Evolutionary conservation across 257 asterid genomes (phyloP).

Genomic region (Solanum etuberosum): DNA sequence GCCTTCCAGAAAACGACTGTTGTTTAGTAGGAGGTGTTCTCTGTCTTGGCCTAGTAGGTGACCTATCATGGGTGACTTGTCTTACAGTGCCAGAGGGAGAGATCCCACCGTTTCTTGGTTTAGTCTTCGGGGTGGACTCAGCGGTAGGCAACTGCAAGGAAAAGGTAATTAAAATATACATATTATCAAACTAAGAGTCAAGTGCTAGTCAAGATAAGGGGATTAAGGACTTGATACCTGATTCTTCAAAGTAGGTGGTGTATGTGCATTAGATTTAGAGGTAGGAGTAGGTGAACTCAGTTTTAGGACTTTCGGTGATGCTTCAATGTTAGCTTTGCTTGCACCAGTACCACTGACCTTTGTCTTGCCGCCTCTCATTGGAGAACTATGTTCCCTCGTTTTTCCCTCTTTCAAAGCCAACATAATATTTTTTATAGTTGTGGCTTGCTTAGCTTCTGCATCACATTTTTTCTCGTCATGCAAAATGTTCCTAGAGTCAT

Average conservation of each 20-base stretch:
- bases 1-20: constrained; percentile 45
- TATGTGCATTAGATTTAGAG: constrained; percentile 36
- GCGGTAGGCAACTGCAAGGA: constrained; percentile 39
- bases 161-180: background rate
- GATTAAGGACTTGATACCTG: constrained; percentile 36
- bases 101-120: constrained; percentile 49
- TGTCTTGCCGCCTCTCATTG: constrained; percentile 49
- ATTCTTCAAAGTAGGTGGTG: constrained; percentile 47
- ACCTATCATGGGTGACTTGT: constrained; percentile 46
- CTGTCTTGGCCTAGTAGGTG: constrained; percentile 30
- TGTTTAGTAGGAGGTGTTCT: constrained; percentile 55
- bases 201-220: background rate
- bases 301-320: constrained; percentile 47
- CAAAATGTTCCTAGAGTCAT: constrained; percentile 20
- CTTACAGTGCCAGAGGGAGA: constrained; percentile 44
- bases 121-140: constrained; percentile 62
- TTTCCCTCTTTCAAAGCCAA: constrained; percentile 81
- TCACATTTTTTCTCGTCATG: constrained; percentile 24
- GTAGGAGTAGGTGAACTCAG: constrained; percentile 18
- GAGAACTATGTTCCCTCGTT: constrained; percentile 73
- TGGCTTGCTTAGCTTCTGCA: constrained; percentile 55
- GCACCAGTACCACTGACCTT: constrained; percentile 22
- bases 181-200: background rate
- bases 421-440: constrained; percentile 55
- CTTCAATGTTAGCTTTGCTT: constrained; percentile 37